A percentile compares a stretch with the other conserved stretches of the same genome.
Evolutionary conservation across 768 basidiomycete species (phyloP).

Genomic region (Russula sp.): DNA sequence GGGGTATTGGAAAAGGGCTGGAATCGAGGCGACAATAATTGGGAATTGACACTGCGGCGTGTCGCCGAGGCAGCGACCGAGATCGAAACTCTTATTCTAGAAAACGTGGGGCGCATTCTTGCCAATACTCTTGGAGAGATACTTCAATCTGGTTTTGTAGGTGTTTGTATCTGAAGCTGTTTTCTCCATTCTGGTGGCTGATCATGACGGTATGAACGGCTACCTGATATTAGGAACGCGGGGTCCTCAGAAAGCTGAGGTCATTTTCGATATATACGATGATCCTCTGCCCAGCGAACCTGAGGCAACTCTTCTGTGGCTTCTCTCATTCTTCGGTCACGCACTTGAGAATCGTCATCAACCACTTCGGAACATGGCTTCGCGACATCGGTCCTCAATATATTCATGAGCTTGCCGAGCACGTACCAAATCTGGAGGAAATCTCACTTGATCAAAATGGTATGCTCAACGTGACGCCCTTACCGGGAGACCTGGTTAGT

Average conservation of each 20-base stretch:
- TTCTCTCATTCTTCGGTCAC: constrained; percentile 20
- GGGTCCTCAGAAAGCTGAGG: constrained; percentile 16
- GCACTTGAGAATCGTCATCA: constrained; percentile 20
- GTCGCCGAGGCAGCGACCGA: constrained; percentile 12
- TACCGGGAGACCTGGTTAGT: constrained; percentile 22
- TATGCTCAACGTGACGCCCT: not conserved
- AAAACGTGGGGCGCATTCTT: not conserved
- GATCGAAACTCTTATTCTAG: constrained; percentile 21
- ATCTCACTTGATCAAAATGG: constrained; percentile 22
- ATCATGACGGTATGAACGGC: not conserved
- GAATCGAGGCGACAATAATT: not conserved
- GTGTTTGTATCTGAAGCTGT: not conserved
- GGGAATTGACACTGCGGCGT: constrained; percentile 8
- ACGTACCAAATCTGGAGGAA: constrained; percentile 20
- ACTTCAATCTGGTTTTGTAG: constrained; percentile 15
- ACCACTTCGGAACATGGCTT: constrained; percentile 15
- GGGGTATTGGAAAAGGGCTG: not conserved
- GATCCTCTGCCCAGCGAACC: not conserved
- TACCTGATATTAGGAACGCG: constrained; percentile 1
- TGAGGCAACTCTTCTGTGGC: constrained; percentile 17
- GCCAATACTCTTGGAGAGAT: constrained; percentile 12
- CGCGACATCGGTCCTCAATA: constrained; percentile 17
- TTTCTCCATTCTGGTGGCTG: not conserved
- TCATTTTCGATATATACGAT: constrained; percentile 10
- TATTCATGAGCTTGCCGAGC: constrained; percentile 7